Evolutionary conservation across 331 rosid genomes (phyloP), one percentile per base, ranked within the genome.

Genomic region (Prunus yedoensis): DNA sequence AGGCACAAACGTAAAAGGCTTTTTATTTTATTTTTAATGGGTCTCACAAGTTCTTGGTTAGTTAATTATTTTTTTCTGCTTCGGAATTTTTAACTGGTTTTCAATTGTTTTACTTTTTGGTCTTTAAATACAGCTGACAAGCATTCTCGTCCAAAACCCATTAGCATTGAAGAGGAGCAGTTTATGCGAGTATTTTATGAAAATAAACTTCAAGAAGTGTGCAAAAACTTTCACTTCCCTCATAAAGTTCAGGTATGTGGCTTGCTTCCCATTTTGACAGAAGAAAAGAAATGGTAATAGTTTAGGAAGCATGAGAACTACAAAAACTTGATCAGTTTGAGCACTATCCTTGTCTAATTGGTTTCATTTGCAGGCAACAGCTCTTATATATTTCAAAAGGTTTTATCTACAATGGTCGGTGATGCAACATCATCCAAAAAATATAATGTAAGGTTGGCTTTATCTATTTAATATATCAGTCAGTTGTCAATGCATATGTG

Each of bases 401-500:
- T 95, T 95, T 88, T 95, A 87, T 85, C 85, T 95, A 68, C 97
- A 88, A 35, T 92, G 98, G 98, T 95, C 98, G 0, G 91, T 95
- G 76, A 92, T 92, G 99, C 97, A 92, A 79, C 99, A 95, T 78
- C 89, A 90, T 80, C 98, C 97, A 28, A 95, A 92, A 84, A 83
- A 84, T 83, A 84, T 95, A 64, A 92, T 95, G 99, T 92, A 95
- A 85, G 96, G 54, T 74, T 77, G 68, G 41, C 77, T 68, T 16
- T 47, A 66, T 30, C 77, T 35, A 59, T 65, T 16, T 46, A 10
- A 32, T 21, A 73, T 52, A 35, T 49, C 57, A 49, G 50, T 68
- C 79, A 70, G 35, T 83, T 71, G 54, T 59, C 41, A 10, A 25
- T 16, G 38, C 64, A 41, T 54, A 64, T 63, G 43, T 38, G 18